A percentile compares a stretch with the other conserved stretches of the same genome.
These are phyloP conservation scores for Knoxdaviesia proteae DNA, from an alignment of 2,329 filamentous ascomycete species.

Conservation along the genomic window DNA sequence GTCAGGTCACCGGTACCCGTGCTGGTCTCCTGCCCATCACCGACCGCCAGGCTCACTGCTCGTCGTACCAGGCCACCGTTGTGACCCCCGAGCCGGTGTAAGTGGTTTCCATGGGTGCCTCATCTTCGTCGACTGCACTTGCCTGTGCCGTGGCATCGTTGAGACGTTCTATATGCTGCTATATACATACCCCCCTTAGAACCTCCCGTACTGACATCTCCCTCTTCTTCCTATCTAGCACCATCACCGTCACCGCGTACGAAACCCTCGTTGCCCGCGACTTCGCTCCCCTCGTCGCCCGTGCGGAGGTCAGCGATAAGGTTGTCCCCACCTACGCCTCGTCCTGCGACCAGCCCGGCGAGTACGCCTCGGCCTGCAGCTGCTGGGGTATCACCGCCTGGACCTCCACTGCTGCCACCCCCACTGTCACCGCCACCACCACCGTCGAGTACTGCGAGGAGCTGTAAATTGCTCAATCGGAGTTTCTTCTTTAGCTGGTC, in stretches of 20 bases:
- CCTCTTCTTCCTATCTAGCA: slow-evolving; percentile 5
- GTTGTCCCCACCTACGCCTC: slow-evolving; percentile 20
- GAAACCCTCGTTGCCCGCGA: slow-evolving; percentile 15
- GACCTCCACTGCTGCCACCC: slow-evolving; percentile 16
- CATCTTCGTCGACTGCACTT: too few relatives aligned
- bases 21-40: slow-evolving; percentile 13
- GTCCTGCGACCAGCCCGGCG: slow-evolving; percentile 12
- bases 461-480: too few relatives aligned
- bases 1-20: slow-evolving; percentile 22
- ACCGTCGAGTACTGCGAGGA: slow-evolving; percentile 22
- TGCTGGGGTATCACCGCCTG: slow-evolving; percentile 22
- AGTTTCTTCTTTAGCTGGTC: too few relatives aligned
- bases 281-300: slow-evolving; percentile 10
- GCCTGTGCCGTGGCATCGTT: too few relatives aligned
- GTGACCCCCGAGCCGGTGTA: slow-evolving; percentile 20
- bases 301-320: slow-evolving; percentile 8
- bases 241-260: slow-evolving; percentile 16
- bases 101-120: slow-evolving; percentile 6
- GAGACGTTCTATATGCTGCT: background rate
- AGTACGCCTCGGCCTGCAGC: slow-evolving; percentile 21
- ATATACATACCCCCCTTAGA: background rate
- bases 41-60: slow-evolving; percentile 18
- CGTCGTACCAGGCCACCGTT: slow-evolving; percentile 18
- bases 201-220: background rate
- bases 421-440: slow-evolving; percentile 19